A percentile compares a stretch with the other conserved stretches of the same genome.
Conservation (phyloP, 768 basidiomycete species). For the Hysterangium stoloniferum region DNA sequence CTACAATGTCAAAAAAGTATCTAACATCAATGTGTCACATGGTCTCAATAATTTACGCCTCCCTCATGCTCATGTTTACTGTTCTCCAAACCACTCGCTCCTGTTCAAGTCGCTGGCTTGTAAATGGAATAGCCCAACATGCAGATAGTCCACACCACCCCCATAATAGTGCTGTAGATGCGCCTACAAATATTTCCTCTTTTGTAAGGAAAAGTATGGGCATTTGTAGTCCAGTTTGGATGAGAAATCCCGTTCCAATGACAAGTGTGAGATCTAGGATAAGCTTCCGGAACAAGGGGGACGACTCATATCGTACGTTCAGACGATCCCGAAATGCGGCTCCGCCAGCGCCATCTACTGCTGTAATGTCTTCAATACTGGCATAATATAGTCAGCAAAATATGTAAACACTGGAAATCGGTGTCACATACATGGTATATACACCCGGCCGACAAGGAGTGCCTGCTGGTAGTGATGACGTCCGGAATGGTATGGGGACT, state of each 20-base stretch:
- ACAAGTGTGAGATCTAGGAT: neutral
- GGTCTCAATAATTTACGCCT: too few relatives aligned
- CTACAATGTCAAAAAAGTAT: too few relatives aligned
- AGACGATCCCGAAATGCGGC: conserved; percentile 3
- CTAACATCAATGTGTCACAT: too few relatives aligned
- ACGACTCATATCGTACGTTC: neutral
- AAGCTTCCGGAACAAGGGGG: neutral
- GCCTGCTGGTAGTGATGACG: conserved; percentile 7
- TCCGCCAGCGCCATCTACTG: conserved; percentile 2
- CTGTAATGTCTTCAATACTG: conserved; percentile 10
- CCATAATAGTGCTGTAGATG: conserved; percentile 8
- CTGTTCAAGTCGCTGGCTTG: too few relatives aligned
- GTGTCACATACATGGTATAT: neutral
- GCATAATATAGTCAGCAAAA: neutral
- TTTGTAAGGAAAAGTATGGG: neutral
- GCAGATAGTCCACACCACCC: neutral
- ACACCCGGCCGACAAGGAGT: neutral
- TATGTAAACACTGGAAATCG: neutral
- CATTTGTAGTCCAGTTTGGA: conserved; percentile 1
- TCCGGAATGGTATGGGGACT: conserved; percentile 2
- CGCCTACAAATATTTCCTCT: neutral
- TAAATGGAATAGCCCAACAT: too few relatives aligned
- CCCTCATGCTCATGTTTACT: too few relatives aligned
- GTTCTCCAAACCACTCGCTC: too few relatives aligned
- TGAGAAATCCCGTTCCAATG: neutral